Evolutionary conservation across 2,329 filamentous ascomycete genomes (phyloP).

Genomic region (Paradendryphiella salina): DNA sequence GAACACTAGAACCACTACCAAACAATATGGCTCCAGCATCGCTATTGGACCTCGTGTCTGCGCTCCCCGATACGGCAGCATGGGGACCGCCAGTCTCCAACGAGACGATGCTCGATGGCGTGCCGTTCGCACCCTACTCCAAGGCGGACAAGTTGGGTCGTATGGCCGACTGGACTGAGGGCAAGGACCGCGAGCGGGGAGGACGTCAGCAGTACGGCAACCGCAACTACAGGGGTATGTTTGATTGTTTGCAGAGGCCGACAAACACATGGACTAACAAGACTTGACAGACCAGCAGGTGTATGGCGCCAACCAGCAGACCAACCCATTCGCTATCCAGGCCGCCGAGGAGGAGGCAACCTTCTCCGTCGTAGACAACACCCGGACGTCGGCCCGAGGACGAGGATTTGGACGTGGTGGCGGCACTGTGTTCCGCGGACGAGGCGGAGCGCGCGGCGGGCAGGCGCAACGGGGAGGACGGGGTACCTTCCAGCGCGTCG

Average conservation of each 20-base stretch:
- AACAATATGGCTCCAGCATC: slow-evolving; percentile 52
- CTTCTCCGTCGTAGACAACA: slow-evolving; percentile 98
- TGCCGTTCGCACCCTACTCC: slow-evolving; percentile 96
- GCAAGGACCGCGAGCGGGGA: slow-evolving; percentile 77
- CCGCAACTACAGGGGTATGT: slow-evolving; percentile 82
- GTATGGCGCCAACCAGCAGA: slow-evolving; percentile 86
- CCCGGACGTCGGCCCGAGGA: slow-evolving; percentile 79
- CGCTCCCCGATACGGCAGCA: slow-evolving; percentile 51
- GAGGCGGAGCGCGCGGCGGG: slow-evolving; percentile 73
- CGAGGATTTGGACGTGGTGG: slow-evolving; percentile 82
- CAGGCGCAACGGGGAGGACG: slow-evolving; percentile 71
- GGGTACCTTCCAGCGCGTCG: slow-evolving; percentile 72
- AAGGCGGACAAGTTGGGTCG: slow-evolving; percentile 98
- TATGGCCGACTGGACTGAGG: slow-evolving; percentile 99
- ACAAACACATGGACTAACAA: slow-evolving; percentile 17
- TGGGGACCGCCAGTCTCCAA: slow-evolving; percentile 85
- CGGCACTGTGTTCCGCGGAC: slow-evolving; percentile 82
- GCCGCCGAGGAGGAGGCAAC: slow-evolving; percentile 92
- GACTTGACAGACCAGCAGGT: slow-evolving; percentile 79
- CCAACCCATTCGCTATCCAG: slow-evolving; percentile 80
- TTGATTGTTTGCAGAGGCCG: not conserved
- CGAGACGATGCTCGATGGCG: slow-evolving; percentile 89
- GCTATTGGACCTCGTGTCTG: slow-evolving; percentile 53
- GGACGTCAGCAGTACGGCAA: slow-evolving; percentile 83
- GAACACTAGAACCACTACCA: slow-evolving; percentile 14